Percentiles rank a stretch among this genome's conserved stretches.
Evolutionary conservation across 495 filamentous ascomycete genomes (phyloP).

Genomic region (Schizothecium vesticola): DNA sequence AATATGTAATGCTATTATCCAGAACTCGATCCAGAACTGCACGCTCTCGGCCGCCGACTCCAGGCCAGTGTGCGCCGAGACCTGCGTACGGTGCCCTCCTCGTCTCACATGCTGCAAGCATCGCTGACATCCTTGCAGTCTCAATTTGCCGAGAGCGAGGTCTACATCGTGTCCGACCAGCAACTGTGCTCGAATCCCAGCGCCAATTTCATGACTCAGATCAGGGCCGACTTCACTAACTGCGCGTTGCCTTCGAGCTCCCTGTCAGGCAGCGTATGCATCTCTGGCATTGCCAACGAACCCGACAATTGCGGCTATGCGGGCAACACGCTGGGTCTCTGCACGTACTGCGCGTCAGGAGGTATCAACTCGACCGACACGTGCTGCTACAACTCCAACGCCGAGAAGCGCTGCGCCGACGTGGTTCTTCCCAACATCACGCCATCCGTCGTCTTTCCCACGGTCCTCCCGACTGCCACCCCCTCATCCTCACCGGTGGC

Average conservation of each 20-base stretch:
- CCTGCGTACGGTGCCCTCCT: conserved; percentile 57
- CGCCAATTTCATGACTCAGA: conserved; percentile 62
- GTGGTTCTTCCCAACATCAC: conserved; percentile 73
- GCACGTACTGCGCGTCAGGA: conserved; percentile 75
- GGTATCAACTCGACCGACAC: conserved; percentile 90
- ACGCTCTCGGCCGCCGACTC: conserved; percentile 56
- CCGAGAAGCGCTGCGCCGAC: conserved; percentile 59
- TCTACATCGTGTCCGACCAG: conserved; percentile 69
- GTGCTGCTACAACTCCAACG: conserved; percentile 82
- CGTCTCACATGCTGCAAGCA: not conserved
- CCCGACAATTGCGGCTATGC: conserved; percentile 82
- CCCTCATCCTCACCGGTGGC: conserved; percentile 39
- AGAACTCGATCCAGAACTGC: conserved; percentile 78
- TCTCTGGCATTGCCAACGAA: conserved; percentile 74
- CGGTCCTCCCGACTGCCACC: conserved; percentile 40
- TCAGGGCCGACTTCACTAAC: conserved; percentile 87
- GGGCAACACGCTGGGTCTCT: conserved; percentile 76
- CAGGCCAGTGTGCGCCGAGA: conserved; percentile 79
- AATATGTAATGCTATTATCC: conserved; percentile 91
- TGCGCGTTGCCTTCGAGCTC: conserved; percentile 79
- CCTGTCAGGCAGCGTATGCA: conserved; percentile 63
- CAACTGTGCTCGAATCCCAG: conserved; percentile 63
- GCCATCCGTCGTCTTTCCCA: conserved; percentile 62
- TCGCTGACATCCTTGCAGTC: conserved; percentile 51
- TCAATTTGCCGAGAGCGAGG: conserved; percentile 79